Conservation (phyloP, 2,329 filamentous ascomycete genomes). For the Trichoderma sp. region DNA sequence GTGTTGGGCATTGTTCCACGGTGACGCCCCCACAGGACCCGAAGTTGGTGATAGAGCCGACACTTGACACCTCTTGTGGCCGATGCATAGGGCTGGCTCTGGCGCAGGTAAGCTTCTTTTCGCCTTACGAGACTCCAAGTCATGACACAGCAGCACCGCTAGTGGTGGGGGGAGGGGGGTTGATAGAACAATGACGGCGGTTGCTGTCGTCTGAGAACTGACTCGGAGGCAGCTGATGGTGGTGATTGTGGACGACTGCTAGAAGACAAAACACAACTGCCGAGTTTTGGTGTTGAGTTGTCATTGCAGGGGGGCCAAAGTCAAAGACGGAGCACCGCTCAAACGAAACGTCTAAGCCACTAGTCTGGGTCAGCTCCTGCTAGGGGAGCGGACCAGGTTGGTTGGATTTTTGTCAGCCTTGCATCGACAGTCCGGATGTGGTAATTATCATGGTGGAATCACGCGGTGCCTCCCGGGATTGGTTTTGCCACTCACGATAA, state of each 20-base stretch:
- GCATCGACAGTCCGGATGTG: background rate
- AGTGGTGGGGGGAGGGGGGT: background rate
- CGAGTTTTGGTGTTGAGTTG: slow-evolving; percentile 2
- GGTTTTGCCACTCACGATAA: background rate
- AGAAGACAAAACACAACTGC: background rate
- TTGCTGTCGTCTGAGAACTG: background rate
- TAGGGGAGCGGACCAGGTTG: background rate
- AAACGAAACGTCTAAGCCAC: slow-evolving; percentile 9
- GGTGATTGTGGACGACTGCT: background rate
- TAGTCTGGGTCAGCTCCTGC: background rate
- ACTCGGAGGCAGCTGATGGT: slow-evolving; percentile 4
- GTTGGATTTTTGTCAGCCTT: slow-evolving; percentile 3
- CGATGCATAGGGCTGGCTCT: slow-evolving; percentile 8
- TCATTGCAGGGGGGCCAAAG: background rate
- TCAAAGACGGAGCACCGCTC: background rate
- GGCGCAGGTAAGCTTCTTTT: background rate
- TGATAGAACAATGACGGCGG: background rate
- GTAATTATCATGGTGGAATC: background rate
- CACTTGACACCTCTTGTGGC: background rate
- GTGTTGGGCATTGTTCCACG: slow-evolving; percentile 2
- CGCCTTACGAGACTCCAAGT: background rate
- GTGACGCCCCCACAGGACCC: slow-evolving; percentile 1
- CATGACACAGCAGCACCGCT: background rate
- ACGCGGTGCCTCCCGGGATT: background rate
- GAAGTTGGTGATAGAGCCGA: slow-evolving; percentile 12